Evolutionary conservation across 2,329 filamentous ascomycete genomes (phyloP), one percentile per base, ranked within the genome.

Genomic region (Cryphonectria carpinicola): DNA sequence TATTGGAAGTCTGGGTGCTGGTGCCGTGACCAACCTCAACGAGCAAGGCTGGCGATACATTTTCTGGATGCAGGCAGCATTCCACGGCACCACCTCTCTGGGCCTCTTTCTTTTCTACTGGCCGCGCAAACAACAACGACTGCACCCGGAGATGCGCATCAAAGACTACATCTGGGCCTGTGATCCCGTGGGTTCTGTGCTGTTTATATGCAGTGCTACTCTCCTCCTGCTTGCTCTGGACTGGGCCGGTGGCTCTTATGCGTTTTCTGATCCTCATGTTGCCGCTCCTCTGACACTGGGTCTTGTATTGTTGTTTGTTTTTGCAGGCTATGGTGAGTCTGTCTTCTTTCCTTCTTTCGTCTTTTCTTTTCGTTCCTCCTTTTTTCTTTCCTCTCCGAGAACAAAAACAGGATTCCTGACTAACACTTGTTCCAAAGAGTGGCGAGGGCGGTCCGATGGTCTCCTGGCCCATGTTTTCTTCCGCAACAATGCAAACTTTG

Each of bases 31-130:
- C 0, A 85, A 86, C 70, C 76, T 81, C 17, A 79, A 80, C 66
- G 73, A 80, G 0, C 79, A 76, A 0, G 86, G 86, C 28, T 89
- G 86, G 86, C 80, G 87, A 1, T 82, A 84, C 73, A 88, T 89
- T 73, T 89, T 87, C 75, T 89, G 86, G 86, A 86, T 88, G 19
- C 86, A 88, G 76, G 86, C 86, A 1, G 85, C 80, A 8, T 84
- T 88, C 71, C 86, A 88, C 72, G 80, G 81, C 11, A 77, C 82
- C 19, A 86, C 84, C 0, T 80, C 82, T 1, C 49, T 86, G 0
- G 85, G 86, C 4, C 76, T 88, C 43, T 75, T 87, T 46, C 72
- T 82, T 37, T 83, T 85, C 76, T 84, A 87, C 79, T 81, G 81
- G 80, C 83, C 83, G 37, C 80, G 81, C 4, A 82, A 82, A 72